Percentiles rank a stretch among this genome's conserved stretches.
Evolutionary conservation across 2,329 filamentous ascomycete species (phyloP).

Genomic region (Fusarium nurragi): DNA sequence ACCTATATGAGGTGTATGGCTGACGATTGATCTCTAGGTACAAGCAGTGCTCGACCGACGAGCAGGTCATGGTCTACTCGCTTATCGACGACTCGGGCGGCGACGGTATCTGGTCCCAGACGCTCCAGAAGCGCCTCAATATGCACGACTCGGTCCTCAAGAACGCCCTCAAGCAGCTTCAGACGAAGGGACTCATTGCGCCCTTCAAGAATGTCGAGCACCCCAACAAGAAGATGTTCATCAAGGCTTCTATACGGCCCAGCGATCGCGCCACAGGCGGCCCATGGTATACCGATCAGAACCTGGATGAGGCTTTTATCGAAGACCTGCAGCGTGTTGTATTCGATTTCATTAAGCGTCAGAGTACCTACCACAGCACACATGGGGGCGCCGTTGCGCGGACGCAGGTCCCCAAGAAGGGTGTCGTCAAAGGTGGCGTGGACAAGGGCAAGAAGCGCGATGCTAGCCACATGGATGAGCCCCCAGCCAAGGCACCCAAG

Average conservation of each 20-base stretch:
- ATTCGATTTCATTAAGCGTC: constrained; percentile 75
- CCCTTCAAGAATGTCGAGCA: constrained; percentile 92
- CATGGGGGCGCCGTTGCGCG: constrained; percentile 47
- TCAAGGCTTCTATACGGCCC: constrained; percentile 84
- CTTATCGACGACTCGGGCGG: constrained; percentile 86
- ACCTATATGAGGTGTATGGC: neutral
- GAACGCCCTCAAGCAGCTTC: constrained; percentile 83
- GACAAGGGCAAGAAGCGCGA: constrained; percentile 61
- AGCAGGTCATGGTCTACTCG: constrained; percentile 85
- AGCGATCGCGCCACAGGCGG: constrained; percentile 92
- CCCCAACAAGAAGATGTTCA: constrained; percentile 94
- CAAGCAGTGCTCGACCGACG: constrained; percentile 71
- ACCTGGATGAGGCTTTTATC: constrained; percentile 89
- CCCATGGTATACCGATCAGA: constrained; percentile 92
- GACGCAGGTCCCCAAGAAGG: constrained; percentile 64
- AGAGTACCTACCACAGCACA: constrained; percentile 72
- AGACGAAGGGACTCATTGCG: constrained; percentile 83
- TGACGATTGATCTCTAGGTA: constrained; percentile 55
- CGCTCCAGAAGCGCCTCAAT: constrained; percentile 80
- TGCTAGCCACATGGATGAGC: constrained; percentile 52
- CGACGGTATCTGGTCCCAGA: constrained; percentile 91
- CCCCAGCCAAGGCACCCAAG: constrained; percentile 46
- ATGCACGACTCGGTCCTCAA: constrained; percentile 86
- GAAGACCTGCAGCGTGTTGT: constrained; percentile 77
- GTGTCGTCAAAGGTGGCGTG: constrained; percentile 60